These are phyloP conservation scores for Lotus japonicus DNA, from an alignment of 306 rosid genomes.

Conservation along the genomic window DNA sequence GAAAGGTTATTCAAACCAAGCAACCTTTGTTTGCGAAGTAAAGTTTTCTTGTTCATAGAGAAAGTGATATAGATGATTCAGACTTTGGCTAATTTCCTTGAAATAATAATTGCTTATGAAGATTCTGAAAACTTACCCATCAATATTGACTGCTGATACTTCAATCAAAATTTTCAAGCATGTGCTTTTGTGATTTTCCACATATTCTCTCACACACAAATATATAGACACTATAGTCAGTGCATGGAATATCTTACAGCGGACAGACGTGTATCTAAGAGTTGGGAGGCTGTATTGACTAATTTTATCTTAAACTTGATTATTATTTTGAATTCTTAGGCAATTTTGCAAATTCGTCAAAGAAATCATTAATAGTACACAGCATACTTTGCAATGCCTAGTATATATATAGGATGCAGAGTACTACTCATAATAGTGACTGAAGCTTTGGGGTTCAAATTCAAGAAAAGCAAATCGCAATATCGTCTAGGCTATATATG, in stretches of 20 bases:
- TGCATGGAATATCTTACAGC: neutral
- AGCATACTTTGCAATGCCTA: conserved; percentile 3
- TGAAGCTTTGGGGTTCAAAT: neutral
- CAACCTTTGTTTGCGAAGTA: too few species aligned
- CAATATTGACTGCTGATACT: neutral
- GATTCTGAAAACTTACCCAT: conserved; percentile 1
- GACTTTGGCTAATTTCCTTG: neutral
- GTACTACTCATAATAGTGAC: conserved; percentile 14
- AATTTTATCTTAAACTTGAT: conserved; percentile 12
- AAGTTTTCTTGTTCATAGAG: too few species aligned
- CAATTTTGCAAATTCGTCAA: neutral
- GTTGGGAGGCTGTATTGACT: neutral
- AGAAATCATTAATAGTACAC: conserved; percentile 5
- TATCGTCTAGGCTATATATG: neutral
- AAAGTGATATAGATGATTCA: too few species aligned
- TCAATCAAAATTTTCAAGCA: neutral
- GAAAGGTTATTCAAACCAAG: too few species aligned
- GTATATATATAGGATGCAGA: neutral
- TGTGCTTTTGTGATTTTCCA: neutral
- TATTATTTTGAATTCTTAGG: conserved; percentile 12
- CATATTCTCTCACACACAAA: too few species aligned
- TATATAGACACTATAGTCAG: too few species aligned
- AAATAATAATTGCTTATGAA: neutral
- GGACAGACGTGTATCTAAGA: neutral
- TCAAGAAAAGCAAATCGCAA: neutral